These are phyloP conservation scores for Epichloe gansuensis DNA, from an alignment of 2,329 filamentous ascomycete genomes.

Conservation along the genomic window DNA sequence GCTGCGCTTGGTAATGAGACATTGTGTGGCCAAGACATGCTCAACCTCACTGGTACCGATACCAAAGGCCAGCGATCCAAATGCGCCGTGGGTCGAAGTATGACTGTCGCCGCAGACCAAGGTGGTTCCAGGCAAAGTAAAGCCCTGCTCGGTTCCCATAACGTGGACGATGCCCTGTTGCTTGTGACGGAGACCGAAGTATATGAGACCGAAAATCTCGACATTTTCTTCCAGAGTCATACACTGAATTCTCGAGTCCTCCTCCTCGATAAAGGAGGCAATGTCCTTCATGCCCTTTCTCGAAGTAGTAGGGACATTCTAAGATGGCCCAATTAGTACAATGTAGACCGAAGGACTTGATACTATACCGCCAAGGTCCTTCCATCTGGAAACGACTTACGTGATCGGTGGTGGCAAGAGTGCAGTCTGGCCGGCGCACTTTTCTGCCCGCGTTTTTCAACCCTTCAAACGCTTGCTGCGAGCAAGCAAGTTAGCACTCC, in stretches of 20 bases:
- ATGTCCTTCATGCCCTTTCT: conserved; percentile 91
- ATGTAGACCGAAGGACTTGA: too few species aligned
- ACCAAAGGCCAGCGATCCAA: conserved; percentile 86
- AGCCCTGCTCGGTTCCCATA: conserved; percentile 96
- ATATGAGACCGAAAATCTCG: conserved; percentile 89
- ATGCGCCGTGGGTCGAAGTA: conserved; percentile 94
- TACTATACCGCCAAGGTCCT: neutral
- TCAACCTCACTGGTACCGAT: conserved; percentile 98
- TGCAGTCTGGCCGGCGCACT: conserved; percentile 91
- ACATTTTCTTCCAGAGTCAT: conserved; percentile 95
- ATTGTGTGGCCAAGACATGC: conserved; percentile 94
- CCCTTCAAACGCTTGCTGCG: conserved; percentile 89
- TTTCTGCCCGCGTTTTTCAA: conserved; percentile 76
- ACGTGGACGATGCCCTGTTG: conserved; percentile 97
- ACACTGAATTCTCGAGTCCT: conserved; percentile 86
- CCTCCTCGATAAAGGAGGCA: conserved; percentile 85
- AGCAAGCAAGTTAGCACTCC: neutral
- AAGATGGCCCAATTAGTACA: conserved; percentile 8
- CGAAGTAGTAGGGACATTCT: conserved; percentile 90
- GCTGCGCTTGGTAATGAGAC: conserved; percentile 82
- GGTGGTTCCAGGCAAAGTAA: conserved; percentile 92
- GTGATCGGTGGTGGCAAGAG: conserved; percentile 90
- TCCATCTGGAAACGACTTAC: conserved; percentile 38
- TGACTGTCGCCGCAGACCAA: conserved; percentile 97
- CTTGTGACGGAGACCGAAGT: conserved; percentile 93